Evolutionary conservation across 2,329 filamentous ascomycete genomes (phyloP), one percentile per base, ranked within the genome.

Genomic region (Eutypa lata): DNA sequence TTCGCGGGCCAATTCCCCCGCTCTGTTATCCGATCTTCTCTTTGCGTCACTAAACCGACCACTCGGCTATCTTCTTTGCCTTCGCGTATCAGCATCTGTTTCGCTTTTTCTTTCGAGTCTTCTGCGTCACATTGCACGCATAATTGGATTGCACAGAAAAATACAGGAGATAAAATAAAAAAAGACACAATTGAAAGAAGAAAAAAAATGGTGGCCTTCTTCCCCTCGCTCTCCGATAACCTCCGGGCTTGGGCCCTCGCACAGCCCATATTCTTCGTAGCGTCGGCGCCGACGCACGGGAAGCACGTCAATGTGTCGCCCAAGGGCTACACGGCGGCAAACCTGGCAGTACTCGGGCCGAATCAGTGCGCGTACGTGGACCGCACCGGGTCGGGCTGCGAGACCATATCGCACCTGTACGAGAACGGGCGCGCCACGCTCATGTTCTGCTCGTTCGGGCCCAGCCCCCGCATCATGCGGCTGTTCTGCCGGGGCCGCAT

Each of bases 381-480:
- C 57, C 73, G 74, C 24, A 83, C 78, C 0, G 81, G 80, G 33
- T 80, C 76, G 18, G 81, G 81, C 13, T 75, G 72, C 58, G 81
- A 85, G 65, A 84, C 80, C 2, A 78, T 84, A 51, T 70, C 72
- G 8, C 81, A 83, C 55, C 57, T 84, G 16, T 80, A 82, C 61
- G 82, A 85, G 57, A 84, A 84, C 58, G 77, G 78, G 5, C 71
- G 82, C 3, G 72, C 78, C 4, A 83, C 80, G 0, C 64, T 84
- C 55, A 80, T 84, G 76, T 83, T 84, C 65, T 81, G 81, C 66
- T 84, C 81, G 21, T 89, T 88, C 57, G 81, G 79, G 1, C 59
- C 72, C 3, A 65, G 73, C 0, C 85, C 86, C 16, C 75, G 83
- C 51, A 89, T 89, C 62, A 65, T 88, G 66, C 74, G 86, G 5